Percentiles rank a stretch among this genome's conserved stretches.
phyloP scores from a whole-genome alignment of 441 rosid genomes.

The Lepidium campestre region DNA sequence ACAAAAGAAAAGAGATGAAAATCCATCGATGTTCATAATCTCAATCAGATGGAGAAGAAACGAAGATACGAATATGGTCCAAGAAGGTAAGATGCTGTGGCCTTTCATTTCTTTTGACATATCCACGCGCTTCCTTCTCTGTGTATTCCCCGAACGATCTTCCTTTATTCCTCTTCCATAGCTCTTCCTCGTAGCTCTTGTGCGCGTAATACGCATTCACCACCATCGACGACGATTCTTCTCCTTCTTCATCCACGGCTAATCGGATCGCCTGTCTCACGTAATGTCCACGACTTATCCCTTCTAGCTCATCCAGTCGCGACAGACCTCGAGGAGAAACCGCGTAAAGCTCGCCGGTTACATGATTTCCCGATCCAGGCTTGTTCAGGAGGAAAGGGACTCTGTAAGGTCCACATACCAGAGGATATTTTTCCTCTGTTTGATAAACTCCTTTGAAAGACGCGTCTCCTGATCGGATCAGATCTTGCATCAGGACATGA shows the following conservation, averaged over 20 bases:
- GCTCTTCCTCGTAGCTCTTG: conserved; percentile 48
- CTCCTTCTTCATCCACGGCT: neutral
- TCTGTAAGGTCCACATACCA: conserved; percentile 73
- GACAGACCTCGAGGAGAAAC: conserved; percentile 45
- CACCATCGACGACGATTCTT: neutral
- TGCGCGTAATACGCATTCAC: conserved; percentile 74
- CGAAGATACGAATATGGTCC: conserved; percentile 59
- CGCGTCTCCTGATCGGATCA: conserved; percentile 55
- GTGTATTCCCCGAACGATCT: conserved; percentile 46
- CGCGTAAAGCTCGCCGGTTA: conserved; percentile 68
- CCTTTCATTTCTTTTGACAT: conserved; percentile 58
- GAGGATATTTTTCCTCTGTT: conserved; percentile 44
- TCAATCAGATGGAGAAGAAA: conserved; percentile 33
- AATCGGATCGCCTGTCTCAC: conserved; percentile 39
- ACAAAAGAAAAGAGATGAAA: neutral
- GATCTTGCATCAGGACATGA: conserved; percentile 52
- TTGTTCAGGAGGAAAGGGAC: conserved; percentile 80
- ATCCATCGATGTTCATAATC: no score
- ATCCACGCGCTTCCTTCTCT: conserved; percentile 63
- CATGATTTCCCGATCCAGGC: conserved; percentile 45
- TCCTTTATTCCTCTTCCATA: conserved; percentile 51
- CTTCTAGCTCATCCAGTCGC: conserved; percentile 69
- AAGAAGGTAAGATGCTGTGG: conserved; percentile 59
- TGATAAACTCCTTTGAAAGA: conserved; percentile 43
- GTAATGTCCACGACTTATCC: conserved; percentile 61